These are phyloP conservation scores for Ailanthus altissimus DNA, from an alignment of 345 rosid species.

Conservation along the genomic window DNA sequence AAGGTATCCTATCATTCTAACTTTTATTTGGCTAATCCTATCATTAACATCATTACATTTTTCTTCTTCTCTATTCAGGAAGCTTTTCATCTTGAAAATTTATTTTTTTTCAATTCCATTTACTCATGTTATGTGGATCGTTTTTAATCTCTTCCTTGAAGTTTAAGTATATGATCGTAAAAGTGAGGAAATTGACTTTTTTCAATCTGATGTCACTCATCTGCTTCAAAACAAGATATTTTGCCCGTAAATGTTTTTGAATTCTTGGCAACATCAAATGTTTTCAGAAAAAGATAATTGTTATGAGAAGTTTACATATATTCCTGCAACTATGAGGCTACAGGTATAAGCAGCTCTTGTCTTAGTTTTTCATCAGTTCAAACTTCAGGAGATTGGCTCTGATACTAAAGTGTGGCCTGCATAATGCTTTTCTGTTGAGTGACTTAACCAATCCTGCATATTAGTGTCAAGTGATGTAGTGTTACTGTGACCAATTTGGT, in stretches of 20 bases:
- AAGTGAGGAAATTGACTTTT: neutral
- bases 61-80: neutral
- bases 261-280: neutral
- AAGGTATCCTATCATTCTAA: conserved; percentile 43
- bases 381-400: neutral
- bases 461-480: neutral
- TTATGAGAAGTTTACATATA: neutral
- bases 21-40: neutral
- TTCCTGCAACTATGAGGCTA: neutral
- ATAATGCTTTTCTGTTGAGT: neutral
- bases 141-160: too few relatives aligned
- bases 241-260: neutral
- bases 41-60: neutral
- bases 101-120: neutral
- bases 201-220: neutral
- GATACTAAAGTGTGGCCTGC: neutral
- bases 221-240: neutral
- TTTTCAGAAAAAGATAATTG: neutral
- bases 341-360: neutral
- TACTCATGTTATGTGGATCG: neutral
- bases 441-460: neutral
- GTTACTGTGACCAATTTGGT: neutral
- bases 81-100: neutral
- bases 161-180: too few relatives aligned
- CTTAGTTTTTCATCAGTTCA: neutral